Conservation (phyloP, 2,329 filamentous ascomycete species). For the Tolypocladium endophyticum region DNA sequence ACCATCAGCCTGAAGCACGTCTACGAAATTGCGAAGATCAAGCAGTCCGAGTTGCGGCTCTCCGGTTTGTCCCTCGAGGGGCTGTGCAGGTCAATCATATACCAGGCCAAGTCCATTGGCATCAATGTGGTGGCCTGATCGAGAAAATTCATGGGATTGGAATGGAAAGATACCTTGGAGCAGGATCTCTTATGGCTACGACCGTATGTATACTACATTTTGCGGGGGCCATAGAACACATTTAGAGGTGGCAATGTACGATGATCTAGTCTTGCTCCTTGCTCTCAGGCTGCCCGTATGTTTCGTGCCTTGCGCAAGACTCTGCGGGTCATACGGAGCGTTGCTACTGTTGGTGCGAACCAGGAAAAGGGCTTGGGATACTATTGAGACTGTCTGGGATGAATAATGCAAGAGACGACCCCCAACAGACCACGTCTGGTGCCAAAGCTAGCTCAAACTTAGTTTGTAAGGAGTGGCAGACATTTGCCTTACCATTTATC, state of each 20-base stretch:
- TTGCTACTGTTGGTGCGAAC: not conserved
- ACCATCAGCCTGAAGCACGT: slow-evolving; percentile 88
- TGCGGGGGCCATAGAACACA: not conserved
- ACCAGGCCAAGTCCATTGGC: slow-evolving; percentile 65
- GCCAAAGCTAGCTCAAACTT: not conserved
- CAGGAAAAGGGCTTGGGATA: not conserved
- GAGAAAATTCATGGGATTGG: not conserved
- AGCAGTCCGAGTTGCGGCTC: slow-evolving; percentile 66
- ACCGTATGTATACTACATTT: slow-evolving; percentile 4
- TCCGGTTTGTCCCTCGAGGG: slow-evolving; percentile 62
- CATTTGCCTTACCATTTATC: not conserved
- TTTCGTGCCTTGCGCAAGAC: not conserved
- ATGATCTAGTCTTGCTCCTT: not conserved
- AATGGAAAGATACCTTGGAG: slow-evolving; percentile 1
- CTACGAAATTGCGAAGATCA: slow-evolving; percentile 96
- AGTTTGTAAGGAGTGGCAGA: not conserved
- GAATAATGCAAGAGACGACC: not conserved
- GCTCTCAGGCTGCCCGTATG: too few relatives aligned
- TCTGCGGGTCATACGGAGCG: not conserved
- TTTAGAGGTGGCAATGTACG: not conserved
- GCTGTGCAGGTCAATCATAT: slow-evolving; percentile 64
- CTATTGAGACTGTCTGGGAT: not conserved
- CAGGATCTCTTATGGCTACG: not conserved
- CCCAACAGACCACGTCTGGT: not conserved
- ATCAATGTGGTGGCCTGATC: slow-evolving; percentile 55